Evolutionary conservation across 306 rosid genomes (phyloP), one percentile per base, ranked within the genome.

Genomic region (Cyclanthera cordifolia): DNA sequence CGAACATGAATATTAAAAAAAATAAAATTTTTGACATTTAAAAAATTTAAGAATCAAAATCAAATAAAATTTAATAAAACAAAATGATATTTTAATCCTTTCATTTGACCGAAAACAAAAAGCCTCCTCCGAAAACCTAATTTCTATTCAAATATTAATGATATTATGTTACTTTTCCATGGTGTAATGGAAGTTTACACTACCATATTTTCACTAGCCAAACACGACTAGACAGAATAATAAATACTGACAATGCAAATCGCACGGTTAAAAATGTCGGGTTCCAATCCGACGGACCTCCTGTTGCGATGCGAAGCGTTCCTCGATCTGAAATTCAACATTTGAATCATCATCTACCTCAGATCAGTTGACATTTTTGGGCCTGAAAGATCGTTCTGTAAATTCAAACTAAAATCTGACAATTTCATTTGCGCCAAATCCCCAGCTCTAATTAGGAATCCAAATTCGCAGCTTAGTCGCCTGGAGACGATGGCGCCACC

Each of bases 401-500:
- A 45, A 13, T 66, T 65, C 15, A 12, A 41, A 65, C 53, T 4
- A 1, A 21, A 65, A 14, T 21, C 45, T 20, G 2, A 39, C 16
- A 12, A 12, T 3, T 20, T 39, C 50, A 63, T 17, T 63, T 63
- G 51, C 69, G 50, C 69, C 69, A 64, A 63, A 11, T 19, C 68
- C 28, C 32, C 39, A 60, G 50, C 61, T 61, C 50, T 19, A 61
- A 10, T 13, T 61, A 34, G 8, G 45, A 63, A 12, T 39, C 69
- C 6, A 5, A 63, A 20, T 27, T 63, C 2, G 20, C 51, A 41
- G 12, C 52, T 20, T 41, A 21, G 5, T 41, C 52, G 17, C 20
- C 67, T 46, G 24, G 58, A 23, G 2, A 66, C 65, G 76, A 79
- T 85, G 86, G 86, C 78, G 82, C 89, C 86, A 71, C 87, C 88